Percentiles rank a stretch among this genome's conserved stretches.
Conservation (phyloP, 805 yeast genomes). For the Wickerhamomyces canadensis region DNA sequence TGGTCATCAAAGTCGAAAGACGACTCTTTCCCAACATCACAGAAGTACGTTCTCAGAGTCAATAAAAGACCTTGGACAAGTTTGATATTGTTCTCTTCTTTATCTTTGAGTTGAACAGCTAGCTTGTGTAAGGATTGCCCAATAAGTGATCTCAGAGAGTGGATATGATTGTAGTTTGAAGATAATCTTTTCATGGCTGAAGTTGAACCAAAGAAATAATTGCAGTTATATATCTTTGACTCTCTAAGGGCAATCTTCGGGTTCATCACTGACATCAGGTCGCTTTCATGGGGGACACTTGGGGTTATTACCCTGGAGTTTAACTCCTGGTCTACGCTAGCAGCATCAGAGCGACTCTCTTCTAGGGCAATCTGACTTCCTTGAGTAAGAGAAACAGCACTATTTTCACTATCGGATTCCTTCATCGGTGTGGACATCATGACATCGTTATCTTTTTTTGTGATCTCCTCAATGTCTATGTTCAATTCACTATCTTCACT, state of each 20-base stretch:
- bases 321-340: conserved; percentile 29
- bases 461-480: conserved; percentile 32
- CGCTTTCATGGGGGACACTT: conserved; percentile 25
- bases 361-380: not conserved
- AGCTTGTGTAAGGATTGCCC: conserved; percentile 62
- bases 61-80: conserved; percentile 56
- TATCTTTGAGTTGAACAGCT: conserved; percentile 38
- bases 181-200: conserved; percentile 37
- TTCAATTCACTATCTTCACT: conserved; percentile 31
- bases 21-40: conserved; percentile 74
- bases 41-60: conserved; percentile 69
- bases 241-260: conserved; percentile 54
- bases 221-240: conserved; percentile 55
- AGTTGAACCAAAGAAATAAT: conserved; percentile 58
- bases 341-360: conserved; percentile 27
- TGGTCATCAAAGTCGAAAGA: conserved; percentile 51
- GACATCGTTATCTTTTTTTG: conserved; percentile 25
- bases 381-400: conserved; percentile 11
- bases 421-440: conserved; percentile 4
- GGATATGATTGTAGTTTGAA: conserved; percentile 46
- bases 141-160: conserved; percentile 51
- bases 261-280: conserved; percentile 41
- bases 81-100: conserved; percentile 59
- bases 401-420: conserved; percentile 19
- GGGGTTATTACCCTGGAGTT: conserved; percentile 29